Percentiles rank a stretch among this genome's conserved stretches.
phyloP scores from a whole-genome alignment of 2,329 filamentous ascomycete species.

The Penicillium aurantiogriseum region DNA sequence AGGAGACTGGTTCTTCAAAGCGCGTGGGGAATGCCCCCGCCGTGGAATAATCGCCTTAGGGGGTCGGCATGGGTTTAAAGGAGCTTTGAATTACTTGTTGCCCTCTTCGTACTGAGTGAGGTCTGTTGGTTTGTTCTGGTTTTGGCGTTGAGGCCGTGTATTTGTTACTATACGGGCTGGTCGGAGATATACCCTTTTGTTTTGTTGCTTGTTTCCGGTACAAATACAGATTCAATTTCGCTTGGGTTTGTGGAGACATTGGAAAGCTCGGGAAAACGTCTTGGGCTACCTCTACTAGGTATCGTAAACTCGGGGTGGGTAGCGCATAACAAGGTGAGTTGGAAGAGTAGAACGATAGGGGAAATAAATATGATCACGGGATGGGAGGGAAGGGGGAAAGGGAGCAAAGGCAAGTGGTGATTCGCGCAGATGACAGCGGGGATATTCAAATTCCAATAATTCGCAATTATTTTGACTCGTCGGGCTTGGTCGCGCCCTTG shows the following conservation, averaged over 20 bases:
- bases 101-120: background rate
- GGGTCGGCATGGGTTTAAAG: background rate
- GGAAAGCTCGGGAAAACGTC: background rate
- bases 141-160: constrained; percentile 13
- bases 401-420: background rate
- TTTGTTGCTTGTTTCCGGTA: constrained; percentile 4
- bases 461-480: constrained; percentile 28
- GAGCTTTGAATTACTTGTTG: background rate
- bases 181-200: constrained; percentile 20
- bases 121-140: background rate
- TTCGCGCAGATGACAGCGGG: background rate
- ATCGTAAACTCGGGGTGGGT: constrained; percentile 7
- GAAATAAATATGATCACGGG: background rate
- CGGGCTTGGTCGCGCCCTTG: constrained; percentile 22
- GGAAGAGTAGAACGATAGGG: background rate
- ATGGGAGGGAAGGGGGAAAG: background rate
- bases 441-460: constrained; percentile 2
- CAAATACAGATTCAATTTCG: constrained; percentile 12
- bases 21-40: constrained; percentile 24
- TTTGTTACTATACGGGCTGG: background rate
- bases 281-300: constrained; percentile 10
- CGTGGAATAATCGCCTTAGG: constrained; percentile 13
- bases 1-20: constrained; percentile 36
- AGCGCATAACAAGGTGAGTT: constrained; percentile 1
- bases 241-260: background rate